These are phyloP conservation scores for Phyllostachys edulis DNA, from an alignment of 176 grass and related monocot genomes.

Conservation along the genomic window DNA sequence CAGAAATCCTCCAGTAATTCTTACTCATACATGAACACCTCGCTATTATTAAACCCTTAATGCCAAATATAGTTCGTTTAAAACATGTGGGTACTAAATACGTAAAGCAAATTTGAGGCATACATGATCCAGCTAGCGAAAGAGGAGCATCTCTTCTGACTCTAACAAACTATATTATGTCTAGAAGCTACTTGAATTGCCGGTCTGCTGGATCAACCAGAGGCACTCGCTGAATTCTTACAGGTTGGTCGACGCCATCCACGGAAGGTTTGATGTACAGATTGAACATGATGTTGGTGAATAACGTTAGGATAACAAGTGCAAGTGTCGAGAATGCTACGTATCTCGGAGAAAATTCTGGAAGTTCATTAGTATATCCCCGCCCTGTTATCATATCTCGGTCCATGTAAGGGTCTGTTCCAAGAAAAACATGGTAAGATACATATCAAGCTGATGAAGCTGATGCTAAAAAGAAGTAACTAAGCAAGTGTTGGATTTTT, in stretches of 20 bases:
- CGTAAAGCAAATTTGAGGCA: background rate
- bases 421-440: conserved; percentile 12
- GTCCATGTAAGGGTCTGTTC: conserved; percentile 59
- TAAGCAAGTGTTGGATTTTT: too few relatives aligned
- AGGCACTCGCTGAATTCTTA: conserved; percentile 53
- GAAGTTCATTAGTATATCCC: conserved; percentile 48
- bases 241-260: conserved; percentile 55
- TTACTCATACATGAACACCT: background rate
- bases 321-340: conserved; percentile 57
- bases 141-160: background rate
- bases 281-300: conserved; percentile 83
- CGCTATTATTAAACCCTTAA: background rate
- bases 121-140: background rate
- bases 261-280: conserved; percentile 71
- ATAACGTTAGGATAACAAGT: conserved; percentile 70
- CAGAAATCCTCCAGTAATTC: background rate
- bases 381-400: conserved; percentile 62
- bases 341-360: conserved; percentile 64
- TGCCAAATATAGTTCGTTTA: background rate
- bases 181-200: background rate
- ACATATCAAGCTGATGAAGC: background rate
- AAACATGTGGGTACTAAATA: background rate
- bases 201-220: conserved; percentile 46
- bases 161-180: conserved; percentile 2
- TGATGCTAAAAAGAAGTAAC: background rate